Conservation (phyloP, 2,329 filamentous ascomycete species). For the Sarocladium kiliense region DNA sequence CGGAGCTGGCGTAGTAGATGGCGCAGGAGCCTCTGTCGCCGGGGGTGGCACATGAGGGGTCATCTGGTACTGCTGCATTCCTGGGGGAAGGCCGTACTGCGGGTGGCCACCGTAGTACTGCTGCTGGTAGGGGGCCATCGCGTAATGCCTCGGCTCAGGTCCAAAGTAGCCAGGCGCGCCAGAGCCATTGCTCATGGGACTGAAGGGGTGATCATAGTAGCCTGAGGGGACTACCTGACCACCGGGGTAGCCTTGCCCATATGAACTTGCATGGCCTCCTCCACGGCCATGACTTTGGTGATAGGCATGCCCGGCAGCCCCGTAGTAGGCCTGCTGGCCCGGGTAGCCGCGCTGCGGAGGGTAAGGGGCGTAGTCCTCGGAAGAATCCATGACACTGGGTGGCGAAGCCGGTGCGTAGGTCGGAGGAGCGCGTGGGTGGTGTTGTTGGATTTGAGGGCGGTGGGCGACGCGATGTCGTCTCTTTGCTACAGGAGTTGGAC, state of each 20-base stretch:
- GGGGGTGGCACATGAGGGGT: slow-evolving; percentile 35
- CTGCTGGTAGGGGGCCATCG: slow-evolving; percentile 11
- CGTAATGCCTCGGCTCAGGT: slow-evolving; percentile 9
- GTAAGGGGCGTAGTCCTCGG: slow-evolving; percentile 3
- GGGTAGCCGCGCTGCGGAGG: slow-evolving; percentile 1
- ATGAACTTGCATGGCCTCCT: background rate
- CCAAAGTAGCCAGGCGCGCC: slow-evolving; percentile 10
- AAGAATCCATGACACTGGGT: slow-evolving; percentile 6
- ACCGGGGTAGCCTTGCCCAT: background rate
- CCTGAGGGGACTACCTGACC: slow-evolving; percentile 11
- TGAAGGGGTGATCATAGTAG: slow-evolving; percentile 7
- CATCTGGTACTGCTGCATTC: slow-evolving; percentile 35
- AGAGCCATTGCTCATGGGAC: slow-evolving; percentile 8
- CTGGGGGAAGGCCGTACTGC: slow-evolving; percentile 24
- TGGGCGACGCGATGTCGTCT: slow-evolving; percentile 20
- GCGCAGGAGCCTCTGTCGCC: slow-evolving; percentile 32
- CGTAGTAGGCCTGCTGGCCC: slow-evolving; percentile 23
- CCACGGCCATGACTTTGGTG: slow-evolving; percentile 4
- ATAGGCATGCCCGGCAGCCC: slow-evolving; percentile 17
- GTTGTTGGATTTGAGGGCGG: slow-evolving; percentile 13
- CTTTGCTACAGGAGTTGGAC: background rate
- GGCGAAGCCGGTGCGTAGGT: slow-evolving; percentile 13
- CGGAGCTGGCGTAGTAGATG: slow-evolving; percentile 33
- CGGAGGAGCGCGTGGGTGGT: slow-evolving; percentile 12
- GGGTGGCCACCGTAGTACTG: slow-evolving; percentile 13